phyloP scores from a whole-genome alignment of 768 basidiomycete species.

The Phlebiopsis flavidoalba region DNA sequence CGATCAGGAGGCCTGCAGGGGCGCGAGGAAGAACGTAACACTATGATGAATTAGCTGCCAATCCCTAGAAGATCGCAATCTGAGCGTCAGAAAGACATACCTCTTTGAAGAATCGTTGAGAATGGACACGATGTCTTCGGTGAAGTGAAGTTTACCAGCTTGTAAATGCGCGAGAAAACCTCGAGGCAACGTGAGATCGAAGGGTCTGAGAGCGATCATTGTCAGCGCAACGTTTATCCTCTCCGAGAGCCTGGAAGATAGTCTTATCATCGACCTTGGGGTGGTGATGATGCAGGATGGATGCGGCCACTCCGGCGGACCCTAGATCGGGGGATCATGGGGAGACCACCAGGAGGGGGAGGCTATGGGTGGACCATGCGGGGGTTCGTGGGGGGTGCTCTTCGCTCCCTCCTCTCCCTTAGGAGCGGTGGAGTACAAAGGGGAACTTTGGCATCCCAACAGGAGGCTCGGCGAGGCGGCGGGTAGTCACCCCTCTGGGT shows the following conservation, averaged over 20 bases:
- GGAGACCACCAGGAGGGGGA: constrained; percentile 1
- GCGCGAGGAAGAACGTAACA: constrained; percentile 53
- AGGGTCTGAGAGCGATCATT: background rate
- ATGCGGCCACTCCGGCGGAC: background rate
- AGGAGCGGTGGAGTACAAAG: background rate
- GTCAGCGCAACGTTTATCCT: constrained; percentile 17
- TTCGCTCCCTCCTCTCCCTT: background rate
- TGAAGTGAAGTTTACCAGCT: constrained; percentile 35
- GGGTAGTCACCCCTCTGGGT: background rate
- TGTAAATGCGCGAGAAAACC: constrained; percentile 37
- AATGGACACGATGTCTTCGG: constrained; percentile 31
- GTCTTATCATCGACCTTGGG: constrained; percentile 17
- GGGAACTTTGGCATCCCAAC: background rate
- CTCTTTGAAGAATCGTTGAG: constrained; percentile 35
- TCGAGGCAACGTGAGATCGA: constrained; percentile 9
- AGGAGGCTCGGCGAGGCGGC: background rate
- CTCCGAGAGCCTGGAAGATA: constrained; percentile 25
- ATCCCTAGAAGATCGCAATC: background rate
- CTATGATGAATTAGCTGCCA: constrained; percentile 20
- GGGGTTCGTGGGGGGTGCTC: background rate
- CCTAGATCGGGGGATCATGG: background rate
- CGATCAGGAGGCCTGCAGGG: constrained; percentile 42
- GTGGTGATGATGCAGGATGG: background rate
- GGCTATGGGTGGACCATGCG: background rate
- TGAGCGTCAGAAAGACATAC: constrained; percentile 20